Evolutionary conservation across 768 basidiomycete species (phyloP).

Genomic region (Xerocomellus intermedius): DNA sequence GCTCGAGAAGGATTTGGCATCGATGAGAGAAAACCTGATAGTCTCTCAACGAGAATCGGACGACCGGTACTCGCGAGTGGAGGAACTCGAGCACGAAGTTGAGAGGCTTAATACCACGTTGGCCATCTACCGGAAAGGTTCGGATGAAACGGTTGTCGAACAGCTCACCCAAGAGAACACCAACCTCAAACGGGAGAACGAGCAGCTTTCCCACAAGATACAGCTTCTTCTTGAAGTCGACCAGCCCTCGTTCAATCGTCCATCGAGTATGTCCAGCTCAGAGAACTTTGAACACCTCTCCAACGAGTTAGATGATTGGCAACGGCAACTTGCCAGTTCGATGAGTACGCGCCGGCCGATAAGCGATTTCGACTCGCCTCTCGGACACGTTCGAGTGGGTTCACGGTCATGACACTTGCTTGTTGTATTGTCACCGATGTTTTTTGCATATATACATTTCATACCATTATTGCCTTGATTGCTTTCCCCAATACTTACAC

Average conservation of each 20-base stretch:
- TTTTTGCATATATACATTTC: slow-evolving; percentile 36
- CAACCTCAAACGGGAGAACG: slow-evolving; percentile 78
- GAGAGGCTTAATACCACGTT: slow-evolving; percentile 73
- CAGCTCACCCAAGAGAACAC: slow-evolving; percentile 82
- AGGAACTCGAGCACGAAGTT: slow-evolving; percentile 80
- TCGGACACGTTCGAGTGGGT: slow-evolving; percentile 56
- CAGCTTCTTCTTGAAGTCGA: slow-evolving; percentile 85
- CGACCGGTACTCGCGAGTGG: slow-evolving; percentile 69
- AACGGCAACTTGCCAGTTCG: slow-evolving; percentile 76
- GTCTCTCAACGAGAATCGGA: slow-evolving; percentile 77
- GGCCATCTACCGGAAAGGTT: slow-evolving; percentile 68
- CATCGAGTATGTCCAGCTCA: slow-evolving; percentile 76
- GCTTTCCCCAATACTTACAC: slow-evolving; percentile 41
- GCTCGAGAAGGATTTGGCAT: slow-evolving; percentile 73
- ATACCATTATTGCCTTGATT: slow-evolving; percentile 37
- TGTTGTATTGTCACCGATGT: slow-evolving; percentile 12
- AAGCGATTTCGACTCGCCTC: slow-evolving; percentile 66
- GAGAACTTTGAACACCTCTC: slow-evolving; percentile 83
- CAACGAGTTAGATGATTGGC: slow-evolving; percentile 84
- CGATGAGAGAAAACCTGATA: slow-evolving; percentile 66
- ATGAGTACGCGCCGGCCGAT: slow-evolving; percentile 71
- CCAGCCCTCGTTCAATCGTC: slow-evolving; percentile 68
- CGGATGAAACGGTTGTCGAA: slow-evolving; percentile 76
- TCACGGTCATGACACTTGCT: slow-evolving; percentile 46
- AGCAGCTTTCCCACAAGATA: slow-evolving; percentile 89